Percentiles rank a stretch among this genome's conserved stretches.
These are phyloP conservation scores for Claviceps digitariae DNA, from an alignment of 2,329 filamentous ascomycete genomes.

Conservation along the genomic window DNA sequence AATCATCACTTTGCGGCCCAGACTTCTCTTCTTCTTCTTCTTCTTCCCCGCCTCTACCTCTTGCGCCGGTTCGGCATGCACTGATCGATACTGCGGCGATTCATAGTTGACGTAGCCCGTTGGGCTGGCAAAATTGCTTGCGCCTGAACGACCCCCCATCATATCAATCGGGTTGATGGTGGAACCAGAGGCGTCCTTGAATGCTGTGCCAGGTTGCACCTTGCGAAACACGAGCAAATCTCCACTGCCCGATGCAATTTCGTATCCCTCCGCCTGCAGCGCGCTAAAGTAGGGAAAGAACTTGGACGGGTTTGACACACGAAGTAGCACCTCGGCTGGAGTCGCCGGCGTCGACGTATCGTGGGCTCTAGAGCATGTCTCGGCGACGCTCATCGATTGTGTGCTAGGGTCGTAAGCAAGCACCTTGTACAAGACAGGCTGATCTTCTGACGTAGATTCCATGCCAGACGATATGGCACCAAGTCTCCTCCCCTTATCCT, in stretches of 20 bases:
- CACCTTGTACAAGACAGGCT: conserved; percentile 39
- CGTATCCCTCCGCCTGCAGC: conserved; percentile 48
- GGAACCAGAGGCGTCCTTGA: background rate
- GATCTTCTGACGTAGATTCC: background rate
- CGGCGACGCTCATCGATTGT: conserved; percentile 42
- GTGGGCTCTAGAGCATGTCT: conserved; percentile 42
- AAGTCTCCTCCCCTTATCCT: background rate
- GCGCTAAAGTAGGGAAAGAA: conserved; percentile 51
- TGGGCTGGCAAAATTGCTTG: conserved; percentile 48
- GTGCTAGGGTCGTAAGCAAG: conserved; percentile 50
- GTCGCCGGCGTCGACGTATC: conserved; percentile 36
- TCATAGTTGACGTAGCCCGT: conserved; percentile 55
- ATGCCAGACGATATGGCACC: background rate
- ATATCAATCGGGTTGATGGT: conserved; percentile 46
- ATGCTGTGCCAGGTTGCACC: conserved; percentile 21
- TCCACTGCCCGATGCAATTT: conserved; percentile 49
- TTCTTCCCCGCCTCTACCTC: conserved; percentile 22
- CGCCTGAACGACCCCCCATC: conserved; percentile 29
- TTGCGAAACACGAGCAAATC: conserved; percentile 56
- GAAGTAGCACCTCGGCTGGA: conserved; percentile 45
- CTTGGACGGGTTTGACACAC: conserved; percentile 47
- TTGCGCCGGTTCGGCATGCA: conserved; percentile 17
- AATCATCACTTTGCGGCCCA: conserved; percentile 35
- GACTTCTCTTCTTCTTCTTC: conserved; percentile 17
- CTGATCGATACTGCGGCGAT: conserved; percentile 22